Base-by-base conservation (phyloP, 2,329 filamentous ascomycete species). In the Blumeria graminis region DNA sequence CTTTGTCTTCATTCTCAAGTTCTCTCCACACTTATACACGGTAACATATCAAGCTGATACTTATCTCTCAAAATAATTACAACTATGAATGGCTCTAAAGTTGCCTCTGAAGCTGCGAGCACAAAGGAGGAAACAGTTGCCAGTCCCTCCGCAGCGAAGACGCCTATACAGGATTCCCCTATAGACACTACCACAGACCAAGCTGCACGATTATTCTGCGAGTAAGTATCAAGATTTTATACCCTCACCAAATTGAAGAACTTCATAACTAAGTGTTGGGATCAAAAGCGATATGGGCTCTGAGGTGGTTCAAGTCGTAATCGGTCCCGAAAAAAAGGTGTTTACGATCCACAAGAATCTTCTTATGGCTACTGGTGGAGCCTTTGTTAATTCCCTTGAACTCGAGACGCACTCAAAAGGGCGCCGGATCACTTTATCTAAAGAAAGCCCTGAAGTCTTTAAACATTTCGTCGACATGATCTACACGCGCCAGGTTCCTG, bases 391-490 rank as follows among this genome's bases (percentile, higher is more conserved):
- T n/a, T 16, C 18, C 6, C 39, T 46, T 35, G 36, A 45, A 36
- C 55, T 16, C 3, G 18, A 32, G 14, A 33, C 14, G 32, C 33
- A 46, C 33, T 3, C 38, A n/a, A 45, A 50, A n/a, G 13, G n/a
- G 11, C 32, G 22, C n/a, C 32, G 28, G 7, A 53, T 53, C 13
- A 32, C 33, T 10, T 46, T 58, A 34, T 36, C 32, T 16, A 43
- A 56, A 13, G 56, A 58, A 9, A 28, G 56, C n/a, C 58, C 58
- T 8, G 56, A 35, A 1, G 54, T 59, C 10, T 59, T 65, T 41
- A 62, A 60, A 33, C 56, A 62, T 10, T 62, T 62, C 48, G 41
- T 60, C 9, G 57, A 63, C 16, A 58, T 56, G 22, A 8, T 64
- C 0, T 64, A 64, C 35, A 51, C 57, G 5, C 33, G 57, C 8